Percentiles rank a stretch among this genome's conserved stretches.
Conservation (phyloP, 192 early-diverging fungal genomes). For the Phycomyces nitens region DNA sequence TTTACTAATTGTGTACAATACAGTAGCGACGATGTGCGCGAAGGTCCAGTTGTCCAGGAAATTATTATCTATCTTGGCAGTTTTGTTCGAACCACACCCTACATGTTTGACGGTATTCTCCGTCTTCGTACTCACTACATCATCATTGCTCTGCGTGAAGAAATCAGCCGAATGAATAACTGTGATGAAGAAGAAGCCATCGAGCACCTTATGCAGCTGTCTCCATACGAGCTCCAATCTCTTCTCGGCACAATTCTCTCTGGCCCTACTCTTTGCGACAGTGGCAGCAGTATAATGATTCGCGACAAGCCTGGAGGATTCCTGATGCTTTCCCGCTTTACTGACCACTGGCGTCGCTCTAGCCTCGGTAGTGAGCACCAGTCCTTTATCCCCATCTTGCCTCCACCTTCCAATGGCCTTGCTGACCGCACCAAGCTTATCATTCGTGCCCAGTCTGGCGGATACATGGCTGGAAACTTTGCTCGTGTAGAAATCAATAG, state of each 20-base stretch:
- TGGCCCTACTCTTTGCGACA: constrained; percentile 48
- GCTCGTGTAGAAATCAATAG: constrained; percentile 59
- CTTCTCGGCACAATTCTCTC: constrained; percentile 70
- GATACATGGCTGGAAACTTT: constrained; percentile 74
- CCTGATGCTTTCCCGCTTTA: constrained; percentile 28
- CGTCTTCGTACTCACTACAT: constrained; percentile 78
- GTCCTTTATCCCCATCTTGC: background rate
- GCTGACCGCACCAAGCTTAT: constrained; percentile 40
- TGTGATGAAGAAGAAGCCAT: constrained; percentile 78
- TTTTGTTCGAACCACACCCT: constrained; percentile 61
- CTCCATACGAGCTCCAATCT: constrained; percentile 77
- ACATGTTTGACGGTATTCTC: constrained; percentile 80
- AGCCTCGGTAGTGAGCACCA: background rate
- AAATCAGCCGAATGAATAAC: constrained; percentile 68
- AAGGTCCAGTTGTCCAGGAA: constrained; percentile 82
- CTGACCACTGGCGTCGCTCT: constrained; percentile 7
- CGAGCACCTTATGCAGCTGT: constrained; percentile 76
- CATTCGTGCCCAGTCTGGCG: constrained; percentile 67
- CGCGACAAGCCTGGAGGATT: constrained; percentile 40
- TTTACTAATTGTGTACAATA: background rate
- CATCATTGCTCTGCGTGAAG: constrained; percentile 83
- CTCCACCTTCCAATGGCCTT: background rate
- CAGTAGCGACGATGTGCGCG: constrained; percentile 47
- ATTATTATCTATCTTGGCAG: constrained; percentile 76
- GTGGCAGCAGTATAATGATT: constrained; percentile 38